Evolutionary conservation across 441 rosid genomes (phyloP).

Genomic region (Corymbia calophylla): DNA sequence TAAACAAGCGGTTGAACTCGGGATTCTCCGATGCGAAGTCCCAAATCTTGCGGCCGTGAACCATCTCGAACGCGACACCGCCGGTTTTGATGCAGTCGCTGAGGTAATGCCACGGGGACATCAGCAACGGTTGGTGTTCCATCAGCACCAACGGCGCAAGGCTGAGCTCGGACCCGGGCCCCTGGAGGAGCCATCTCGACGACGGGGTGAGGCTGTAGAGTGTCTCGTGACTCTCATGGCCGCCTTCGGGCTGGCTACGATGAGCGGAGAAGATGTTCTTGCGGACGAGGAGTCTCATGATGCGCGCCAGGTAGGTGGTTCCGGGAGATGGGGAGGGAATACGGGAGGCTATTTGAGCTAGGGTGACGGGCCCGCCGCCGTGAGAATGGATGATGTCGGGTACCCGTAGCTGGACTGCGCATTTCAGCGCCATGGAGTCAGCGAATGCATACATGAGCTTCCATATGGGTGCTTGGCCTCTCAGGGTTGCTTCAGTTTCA

Average conservation of each 20-base stretch:
- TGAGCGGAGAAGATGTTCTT: background rate
- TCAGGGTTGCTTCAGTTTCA: background rate
- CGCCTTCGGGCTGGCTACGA: background rate
- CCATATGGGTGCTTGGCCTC: slow-evolving; percentile 2
- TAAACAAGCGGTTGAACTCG: background rate
- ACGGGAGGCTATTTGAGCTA: background rate
- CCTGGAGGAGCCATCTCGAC: background rate
- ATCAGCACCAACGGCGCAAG: background rate
- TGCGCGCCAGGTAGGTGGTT: background rate
- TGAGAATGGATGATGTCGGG: slow-evolving; percentile 2
- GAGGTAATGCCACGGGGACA: slow-evolving; percentile 3
- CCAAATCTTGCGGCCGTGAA: background rate
- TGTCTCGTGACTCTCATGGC: background rate
- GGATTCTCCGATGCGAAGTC: background rate
- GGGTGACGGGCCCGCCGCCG: background rate
- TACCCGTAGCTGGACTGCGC: background rate
- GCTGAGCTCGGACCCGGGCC: background rate
- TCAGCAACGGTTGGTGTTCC: background rate
- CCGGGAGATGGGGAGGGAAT: background rate
- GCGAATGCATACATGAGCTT: background rate
- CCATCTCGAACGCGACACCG: background rate
- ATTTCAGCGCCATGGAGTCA: slow-evolving; percentile 1
- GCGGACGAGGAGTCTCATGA: slow-evolving; percentile 3
- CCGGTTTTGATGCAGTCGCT: background rate
- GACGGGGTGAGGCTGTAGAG: background rate